Evolutionary conservation across 1,284 basidiomycete genomes (phyloP), one percentile per base, ranked within the genome.

Genomic region (Marasmius sp.): DNA sequence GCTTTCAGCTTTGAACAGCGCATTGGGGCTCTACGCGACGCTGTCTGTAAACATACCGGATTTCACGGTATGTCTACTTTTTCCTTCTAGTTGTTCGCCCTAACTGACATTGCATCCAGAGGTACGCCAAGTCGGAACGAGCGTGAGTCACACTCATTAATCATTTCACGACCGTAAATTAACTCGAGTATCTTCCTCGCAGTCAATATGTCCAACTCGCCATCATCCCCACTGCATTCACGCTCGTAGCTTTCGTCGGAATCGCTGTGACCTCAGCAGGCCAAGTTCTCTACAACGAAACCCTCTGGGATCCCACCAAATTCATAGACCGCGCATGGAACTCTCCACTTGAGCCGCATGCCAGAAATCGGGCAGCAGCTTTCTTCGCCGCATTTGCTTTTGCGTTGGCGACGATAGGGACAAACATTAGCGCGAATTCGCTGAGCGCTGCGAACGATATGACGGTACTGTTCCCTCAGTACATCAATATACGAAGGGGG

Each of bases 391-490:
- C 87, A 0, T 84, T 91, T 70, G 79, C 82, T 27, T 93, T 91
- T 73, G 57, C 60, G 16, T 53, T 65, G 5, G 64, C 64, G 3
- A 62, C 64, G 16, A 54, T 65, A 1, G 90, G 89, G 27, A 87
- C 88, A 56, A 93, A 92, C 70, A 88, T 92, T 64, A 90, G 85
- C 45, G 87, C 87, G 9, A 89, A 93, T 74, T 88, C 86, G 47
- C 77, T 93, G 62, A 89, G 86, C 22, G 89, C 90, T 2, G 91
- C 89, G 0, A 94, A 92, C 72, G 80, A 93, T 72, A 85, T 92
- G 79, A 87, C 85, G 16, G 88, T 85, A 3, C 74, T 90, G 16
- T 82, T 81, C 62, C 88, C 88, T 22, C 77, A 78, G 61, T 92
- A 86, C 68, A 86, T 93, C 76, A 90, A 93, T 71, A 92, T 93